Base-by-base conservation (phyloP, 148 eudicot genomes). In the Rhododendron molle region DNA sequence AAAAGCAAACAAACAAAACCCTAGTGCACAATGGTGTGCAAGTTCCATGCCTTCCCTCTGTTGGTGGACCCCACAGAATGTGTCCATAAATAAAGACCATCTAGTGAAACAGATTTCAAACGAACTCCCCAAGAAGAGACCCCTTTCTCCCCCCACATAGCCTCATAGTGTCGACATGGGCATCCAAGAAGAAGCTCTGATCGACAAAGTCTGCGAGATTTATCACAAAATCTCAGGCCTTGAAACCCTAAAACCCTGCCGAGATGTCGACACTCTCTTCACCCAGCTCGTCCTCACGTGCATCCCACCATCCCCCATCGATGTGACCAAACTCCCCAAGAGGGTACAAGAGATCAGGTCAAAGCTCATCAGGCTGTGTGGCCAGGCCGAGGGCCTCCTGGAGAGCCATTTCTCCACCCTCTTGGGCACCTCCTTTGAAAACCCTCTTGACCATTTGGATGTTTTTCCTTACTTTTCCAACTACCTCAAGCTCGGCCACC, bases 401-500 rank as follows among this genome's bases (percentile, higher is more conserved):
- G 99, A 97, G 85, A 90, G 87, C 76, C 98, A 97, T 82, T 97
- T 81, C 88, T 90, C 99, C 0, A 86, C 92, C 58, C 88, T 94
- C 54, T 87, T 97, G 69, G 93, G 88, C 3, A 0, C 14, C 6
- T 72, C 93, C 4, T 92, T 85, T 82, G 90, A 91, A 0, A 87
- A 88, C 84, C 98, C 99, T 0, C 86, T 97, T 71, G 81, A 95
- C 69, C 93, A 97, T 76, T 93, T 97, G 69, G 40, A 91, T 21
- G 69, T 97, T 10, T 97, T 97, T 73, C 99, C 99, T 4, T 97
- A 97, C 76, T 92, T 86, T 47, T 78, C 86, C 40, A 97, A 97
- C 85, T 97, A 97, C 86, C 81, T 95, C 85, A 94, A 97, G 80
- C 95, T 97, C 58, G 89, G 94, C 72, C 90, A 81, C 2, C 87